Evolutionary conservation across 176 grass and related monocot species (phyloP).

Genomic region (Oryza meridionalis): DNA sequence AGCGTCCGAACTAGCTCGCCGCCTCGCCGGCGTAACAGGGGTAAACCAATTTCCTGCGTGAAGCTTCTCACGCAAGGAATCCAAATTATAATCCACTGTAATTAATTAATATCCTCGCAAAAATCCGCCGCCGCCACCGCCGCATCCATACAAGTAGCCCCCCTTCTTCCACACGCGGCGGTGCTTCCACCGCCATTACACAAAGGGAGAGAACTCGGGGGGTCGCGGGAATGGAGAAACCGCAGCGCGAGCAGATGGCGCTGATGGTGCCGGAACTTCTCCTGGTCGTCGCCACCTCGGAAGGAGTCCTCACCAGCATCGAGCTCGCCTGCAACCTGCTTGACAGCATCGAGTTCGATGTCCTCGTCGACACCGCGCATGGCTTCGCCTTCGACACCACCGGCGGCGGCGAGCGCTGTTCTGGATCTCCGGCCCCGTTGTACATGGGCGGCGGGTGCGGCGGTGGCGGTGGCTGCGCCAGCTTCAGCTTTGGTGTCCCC

Average conservation of each 20-base stretch:
- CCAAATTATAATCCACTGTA: not conserved
- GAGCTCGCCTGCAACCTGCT: slow-evolving; percentile 33
- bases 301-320: slow-evolving; percentile 16
- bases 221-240: not conserved
- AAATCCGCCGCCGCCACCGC: not conserved
- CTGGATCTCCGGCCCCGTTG: too few relatives aligned
- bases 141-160: not conserved
- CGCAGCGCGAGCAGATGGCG: slow-evolving; percentile 19
- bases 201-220: not conserved
- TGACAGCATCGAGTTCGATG: not conserved
- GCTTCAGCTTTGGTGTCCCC: not conserved
- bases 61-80: slow-evolving; percentile 11
- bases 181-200: slow-evolving; percentile 15
- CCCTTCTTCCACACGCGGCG: not conserved
- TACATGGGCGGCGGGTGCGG: too few relatives aligned
- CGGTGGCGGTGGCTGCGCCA: too few relatives aligned
- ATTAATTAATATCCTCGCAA: not conserved
- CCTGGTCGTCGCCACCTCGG: slow-evolving; percentile 41
- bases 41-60: not conserved
- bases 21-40: not conserved
- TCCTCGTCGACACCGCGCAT: not conserved
- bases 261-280: slow-evolving; percentile 38
- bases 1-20: not conserved
- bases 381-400: not conserved
- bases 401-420: not conserved